phyloP scores from a whole-genome alignment of 805 yeast species.

The Hanseniaspora guilliermondii region DNA sequence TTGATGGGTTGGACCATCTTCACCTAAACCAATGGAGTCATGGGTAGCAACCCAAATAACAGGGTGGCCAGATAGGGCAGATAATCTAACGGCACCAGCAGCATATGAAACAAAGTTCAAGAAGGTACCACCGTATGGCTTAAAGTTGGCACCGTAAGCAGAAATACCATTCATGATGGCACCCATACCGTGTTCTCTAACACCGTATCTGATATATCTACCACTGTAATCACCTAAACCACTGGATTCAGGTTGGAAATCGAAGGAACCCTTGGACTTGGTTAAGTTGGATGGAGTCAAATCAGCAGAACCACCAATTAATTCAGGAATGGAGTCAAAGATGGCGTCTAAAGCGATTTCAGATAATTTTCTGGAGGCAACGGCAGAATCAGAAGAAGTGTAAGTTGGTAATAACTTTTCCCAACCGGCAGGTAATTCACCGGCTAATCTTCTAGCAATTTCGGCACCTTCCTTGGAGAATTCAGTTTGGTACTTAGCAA shows the following conservation, averaged over 20 bases:
- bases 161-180: slow-evolving; percentile 95
- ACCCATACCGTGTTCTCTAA: slow-evolving; percentile 98
- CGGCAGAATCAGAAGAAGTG: slow-evolving; percentile 63
- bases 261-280: slow-evolving; percentile 68
- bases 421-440: slow-evolving; percentile 78
- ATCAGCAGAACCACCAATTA: slow-evolving; percentile 97
- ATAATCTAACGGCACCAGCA: slow-evolving; percentile 75
- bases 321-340: slow-evolving; percentile 62
- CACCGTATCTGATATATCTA: slow-evolving; percentile 94
- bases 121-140: slow-evolving; percentile 95
- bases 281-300: slow-evolving; percentile 94
- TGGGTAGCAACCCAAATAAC: slow-evolving; percentile 81
- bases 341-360: slow-evolving; percentile 62
- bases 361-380: slow-evolving; percentile 90
- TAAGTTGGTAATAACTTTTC: slow-evolving; percentile 62
- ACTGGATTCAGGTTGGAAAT: slow-evolving; percentile 80
- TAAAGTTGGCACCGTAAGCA: slow-evolving; percentile 74
- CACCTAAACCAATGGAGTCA: slow-evolving; percentile 84
- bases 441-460: slow-evolving; percentile 60
- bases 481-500: slow-evolving; percentile 49
- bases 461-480: slow-evolving; percentile 73
- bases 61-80: slow-evolving; percentile 74
- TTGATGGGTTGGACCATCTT: slow-evolving; percentile 90
- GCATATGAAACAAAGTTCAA: slow-evolving; percentile 81
- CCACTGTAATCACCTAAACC: slow-evolving; percentile 80